A percentile compares a stretch with the other conserved stretches of the same genome.
phyloP scores from a whole-genome alignment of 1,284 basidiomycete genomes.

The Xerocomus amazonicus region DNA sequence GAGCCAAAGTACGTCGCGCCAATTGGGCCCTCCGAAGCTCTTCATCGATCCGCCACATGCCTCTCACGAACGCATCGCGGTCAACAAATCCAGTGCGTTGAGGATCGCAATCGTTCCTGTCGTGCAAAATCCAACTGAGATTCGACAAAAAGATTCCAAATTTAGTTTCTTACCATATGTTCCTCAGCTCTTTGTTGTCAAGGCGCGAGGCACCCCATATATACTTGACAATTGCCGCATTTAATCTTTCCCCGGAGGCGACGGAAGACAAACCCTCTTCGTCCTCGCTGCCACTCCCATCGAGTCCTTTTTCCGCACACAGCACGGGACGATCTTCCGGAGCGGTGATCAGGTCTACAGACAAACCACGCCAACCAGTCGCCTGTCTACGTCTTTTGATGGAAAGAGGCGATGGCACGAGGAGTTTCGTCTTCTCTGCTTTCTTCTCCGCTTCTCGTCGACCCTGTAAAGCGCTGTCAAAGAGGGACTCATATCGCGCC shows the following conservation, averaged over 20 bases:
- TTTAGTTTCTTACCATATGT: constrained; percentile 56
- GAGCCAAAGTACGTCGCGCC: constrained; percentile 37
- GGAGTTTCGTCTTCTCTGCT: constrained; percentile 32
- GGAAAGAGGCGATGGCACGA: constrained; percentile 36
- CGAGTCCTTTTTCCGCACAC: constrained; percentile 17
- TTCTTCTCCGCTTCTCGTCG: constrained; percentile 40
- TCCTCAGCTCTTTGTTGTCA: constrained; percentile 47
- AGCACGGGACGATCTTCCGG: constrained; percentile 34
- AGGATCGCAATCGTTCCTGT: constrained; percentile 64
- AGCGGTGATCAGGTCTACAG: constrained; percentile 64
- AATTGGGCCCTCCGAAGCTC: constrained; percentile 64
- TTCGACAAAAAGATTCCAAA: background rate
- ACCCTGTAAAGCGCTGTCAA: constrained; percentile 54
- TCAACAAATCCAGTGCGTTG: constrained; percentile 52
- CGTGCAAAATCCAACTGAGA: constrained; percentile 6
- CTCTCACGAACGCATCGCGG: constrained; percentile 63
- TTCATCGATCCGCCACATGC: constrained; percentile 84
- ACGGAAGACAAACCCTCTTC: constrained; percentile 21
- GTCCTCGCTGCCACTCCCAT: constrained; percentile 35
- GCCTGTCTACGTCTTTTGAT: constrained; percentile 51
- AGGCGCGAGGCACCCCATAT: constrained; percentile 66
- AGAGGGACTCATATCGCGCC: constrained; percentile 63
- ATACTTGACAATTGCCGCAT: constrained; percentile 51
- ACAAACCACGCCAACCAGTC: constrained; percentile 73
- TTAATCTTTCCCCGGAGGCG: constrained; percentile 46